phyloP scores from a whole-genome alignment of 345 rosid genomes.

The Eucalyptus cloeziana region DNA sequence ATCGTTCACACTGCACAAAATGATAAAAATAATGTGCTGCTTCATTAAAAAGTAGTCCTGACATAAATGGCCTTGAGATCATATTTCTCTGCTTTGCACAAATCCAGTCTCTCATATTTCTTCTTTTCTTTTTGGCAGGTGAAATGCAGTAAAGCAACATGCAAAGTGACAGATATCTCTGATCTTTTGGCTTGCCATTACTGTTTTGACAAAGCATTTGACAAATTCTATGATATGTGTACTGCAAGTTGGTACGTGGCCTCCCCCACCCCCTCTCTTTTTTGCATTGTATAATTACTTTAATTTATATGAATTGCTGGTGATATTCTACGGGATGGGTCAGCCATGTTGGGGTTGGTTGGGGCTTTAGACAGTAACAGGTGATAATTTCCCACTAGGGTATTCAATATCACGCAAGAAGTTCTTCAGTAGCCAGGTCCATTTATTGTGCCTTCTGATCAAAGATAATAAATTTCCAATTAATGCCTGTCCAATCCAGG shows the following conservation, averaged over 20 bases:
- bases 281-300: neutral
- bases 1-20: neutral
- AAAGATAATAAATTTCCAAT: neutral
- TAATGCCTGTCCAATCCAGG: conserved; percentile 13
- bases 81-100: neutral
- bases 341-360: neutral
- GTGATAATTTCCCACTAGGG: neutral
- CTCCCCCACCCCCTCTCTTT: neutral
- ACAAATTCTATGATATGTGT: conserved; percentile 59
- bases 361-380: neutral
- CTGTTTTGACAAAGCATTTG: conserved; percentile 58
- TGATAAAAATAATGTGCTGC: neutral
- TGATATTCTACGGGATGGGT: neutral
- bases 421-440: neutral
- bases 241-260: conserved; percentile 55
- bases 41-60: neutral
- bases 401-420: neutral
- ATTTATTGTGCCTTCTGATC: neutral
- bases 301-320: neutral
- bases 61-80: neutral
- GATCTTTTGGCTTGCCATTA: conserved; percentile 60
- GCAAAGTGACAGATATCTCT: conserved; percentile 45
- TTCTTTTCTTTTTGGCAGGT: conserved; percentile 15
- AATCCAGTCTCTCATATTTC: neutral
- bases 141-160: conserved; percentile 68